These are phyloP conservation scores for Colletotrichum coccodes DNA, from an alignment of 2,329 filamentous ascomycete species.

Conservation along the genomic window DNA sequence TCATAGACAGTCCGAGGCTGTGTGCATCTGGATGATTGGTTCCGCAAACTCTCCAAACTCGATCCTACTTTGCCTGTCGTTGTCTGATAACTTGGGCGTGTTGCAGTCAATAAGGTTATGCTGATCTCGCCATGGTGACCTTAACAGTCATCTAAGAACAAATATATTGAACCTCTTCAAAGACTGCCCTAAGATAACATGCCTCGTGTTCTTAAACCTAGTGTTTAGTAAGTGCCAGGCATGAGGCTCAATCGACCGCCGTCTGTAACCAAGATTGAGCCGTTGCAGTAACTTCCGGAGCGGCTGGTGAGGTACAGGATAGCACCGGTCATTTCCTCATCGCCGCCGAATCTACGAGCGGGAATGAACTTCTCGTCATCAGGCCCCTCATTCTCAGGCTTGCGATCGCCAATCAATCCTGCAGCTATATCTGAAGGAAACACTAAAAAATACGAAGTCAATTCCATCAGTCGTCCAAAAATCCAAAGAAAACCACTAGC, in stretches of 20 bases:
- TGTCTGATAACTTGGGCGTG: no score
- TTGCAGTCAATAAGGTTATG: no score
- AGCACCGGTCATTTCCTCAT: slow-evolving; percentile 70
- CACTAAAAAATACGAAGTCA: neutral
- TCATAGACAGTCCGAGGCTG: no score
- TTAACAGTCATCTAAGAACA: no score
- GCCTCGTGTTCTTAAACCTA: no score
- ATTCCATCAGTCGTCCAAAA: neutral
- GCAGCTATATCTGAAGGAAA: slow-evolving; percentile 22
- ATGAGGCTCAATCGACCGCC: slow-evolving; percentile 68
- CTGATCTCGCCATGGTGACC: no score
- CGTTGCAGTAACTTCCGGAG: slow-evolving; percentile 74
- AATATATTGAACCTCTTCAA: no score
- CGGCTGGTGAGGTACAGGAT: slow-evolving; percentile 72
- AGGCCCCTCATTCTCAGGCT: slow-evolving; percentile 10
- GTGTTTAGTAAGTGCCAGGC: slow-evolving; percentile 60
- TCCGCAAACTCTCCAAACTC: no score
- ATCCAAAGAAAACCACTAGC: no score
- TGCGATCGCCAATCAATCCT: slow-evolving; percentile 9
- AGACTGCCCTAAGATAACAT: no score
- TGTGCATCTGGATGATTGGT: no score
- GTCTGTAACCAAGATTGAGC: slow-evolving; percentile 69
- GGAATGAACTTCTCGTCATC: slow-evolving; percentile 54
- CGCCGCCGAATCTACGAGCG: slow-evolving; percentile 63
- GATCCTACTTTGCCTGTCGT: no score